Evolutionary conservation across 768 basidiomycete genomes (phyloP).

Genomic region (Suillus hirtellus): DNA sequence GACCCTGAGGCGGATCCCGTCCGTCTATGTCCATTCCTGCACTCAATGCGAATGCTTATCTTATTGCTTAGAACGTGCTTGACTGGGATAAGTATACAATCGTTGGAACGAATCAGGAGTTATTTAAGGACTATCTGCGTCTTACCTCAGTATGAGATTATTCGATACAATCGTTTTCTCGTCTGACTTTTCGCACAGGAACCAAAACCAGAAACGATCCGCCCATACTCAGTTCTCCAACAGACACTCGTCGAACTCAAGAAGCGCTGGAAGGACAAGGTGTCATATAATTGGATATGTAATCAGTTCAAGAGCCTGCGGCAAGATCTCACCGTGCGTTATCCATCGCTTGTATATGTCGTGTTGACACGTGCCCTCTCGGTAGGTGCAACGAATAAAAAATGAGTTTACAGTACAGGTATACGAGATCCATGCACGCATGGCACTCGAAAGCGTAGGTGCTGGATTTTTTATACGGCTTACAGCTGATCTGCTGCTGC

Average conservation of each 20-base stretch:
- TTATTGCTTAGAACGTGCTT: conserved; percentile 73
- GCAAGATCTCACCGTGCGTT: conserved; percentile 93
- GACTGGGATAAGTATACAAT: conserved; percentile 97
- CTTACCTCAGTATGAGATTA: conserved; percentile 72
- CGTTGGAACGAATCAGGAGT: conserved; percentile 82
- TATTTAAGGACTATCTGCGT: conserved; percentile 96
- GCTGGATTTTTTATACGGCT: conserved; percentile 15
- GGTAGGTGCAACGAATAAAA: conserved; percentile 96
- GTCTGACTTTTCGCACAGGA: conserved; percentile 56
- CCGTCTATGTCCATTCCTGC: conserved; percentile 27
- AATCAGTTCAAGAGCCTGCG: conserved; percentile 97
- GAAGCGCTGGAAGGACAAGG: conserved; percentile 79
- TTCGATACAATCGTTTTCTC: conserved; percentile 2
- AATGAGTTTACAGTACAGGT: conserved; percentile 97
- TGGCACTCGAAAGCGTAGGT: conserved; percentile 89
- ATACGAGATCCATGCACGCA: conserved; percentile 97
- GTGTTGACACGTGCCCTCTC: conserved; percentile 12
- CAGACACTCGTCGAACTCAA: conserved; percentile 87
- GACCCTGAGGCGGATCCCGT: conserved; percentile 77
- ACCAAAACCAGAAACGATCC: conserved; percentile 91
- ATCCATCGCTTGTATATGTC: conserved; percentile 14
- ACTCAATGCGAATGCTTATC: conserved; percentile 11
- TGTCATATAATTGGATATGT: conserved; percentile 85
- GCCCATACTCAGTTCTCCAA: conserved; percentile 82
- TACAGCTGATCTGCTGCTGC: conserved; percentile 20